Evolutionary conservation across 2,329 filamentous ascomycete genomes (phyloP), one percentile per base, ranked within the genome.

Genomic region (Lachnellula occidentalis): DNA sequence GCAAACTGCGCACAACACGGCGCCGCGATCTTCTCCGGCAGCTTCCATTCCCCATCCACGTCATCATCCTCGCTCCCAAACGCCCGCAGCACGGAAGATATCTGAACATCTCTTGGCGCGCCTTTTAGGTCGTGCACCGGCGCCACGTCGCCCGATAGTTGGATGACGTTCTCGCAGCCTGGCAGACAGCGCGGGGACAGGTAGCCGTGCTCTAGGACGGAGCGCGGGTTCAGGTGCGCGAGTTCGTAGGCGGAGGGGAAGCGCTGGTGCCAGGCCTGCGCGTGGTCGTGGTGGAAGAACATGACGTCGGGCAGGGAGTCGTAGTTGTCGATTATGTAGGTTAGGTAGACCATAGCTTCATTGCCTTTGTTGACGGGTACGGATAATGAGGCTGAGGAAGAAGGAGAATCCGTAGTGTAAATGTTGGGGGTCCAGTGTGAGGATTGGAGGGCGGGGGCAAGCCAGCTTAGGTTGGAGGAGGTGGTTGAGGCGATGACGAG

Each of bases 1-100:
- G 78, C 83, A 61, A 86, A 86, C 66, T 86, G 83, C 34, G 82
- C 80, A 68, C 82, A 86, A 66, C 82, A 86, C 8, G 80, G 74
- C 2, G 78, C 76, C 2, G 74, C 80, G 14, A 84, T 74, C 31
- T 73, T 62, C 2, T 71, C 64, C 0, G 80, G 79, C 2, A 79
- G 71, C 4, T 67, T 64, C 42, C 50, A n/a, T n/a, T n/a, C n/a
- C n/a, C n/a, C n/a, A n/a, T n/a, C n/a, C n/a, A n/a, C n/a, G n/a
- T n/a, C n/a, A n/a, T n/a, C 24, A 49, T 34, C 34, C 55, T 72
- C 60, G 3, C 66, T 70, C 0, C 73, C 72, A 45, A 78, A 70
- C 1, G 78, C 64, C 56, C 76, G 50, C 54, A 72, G 62, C 39
- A 76, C 76, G 6, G 72, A 72, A 19, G 63, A 55, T 62, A 72